These are phyloP conservation scores for Eucalyptus coolabah DNA, from an alignment of 345 rosid species.

Conservation along the genomic window DNA sequence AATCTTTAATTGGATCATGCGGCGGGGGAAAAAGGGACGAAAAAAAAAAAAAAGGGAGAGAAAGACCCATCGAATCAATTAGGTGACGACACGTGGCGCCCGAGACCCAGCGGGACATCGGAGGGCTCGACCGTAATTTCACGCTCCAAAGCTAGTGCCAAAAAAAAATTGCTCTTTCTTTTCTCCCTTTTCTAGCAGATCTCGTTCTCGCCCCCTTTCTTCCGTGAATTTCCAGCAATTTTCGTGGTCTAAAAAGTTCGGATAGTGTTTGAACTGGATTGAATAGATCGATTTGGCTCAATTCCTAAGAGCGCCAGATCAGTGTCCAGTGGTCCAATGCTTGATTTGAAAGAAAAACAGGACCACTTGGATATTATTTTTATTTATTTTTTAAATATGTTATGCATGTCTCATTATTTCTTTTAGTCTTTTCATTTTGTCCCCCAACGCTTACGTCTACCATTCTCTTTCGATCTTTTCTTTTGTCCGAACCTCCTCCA, in stretches of 20 bases:
- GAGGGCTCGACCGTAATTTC: not conserved
- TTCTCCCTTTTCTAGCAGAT: not conserved
- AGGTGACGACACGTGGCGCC: not conserved
- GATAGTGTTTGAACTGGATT: too few species aligned
- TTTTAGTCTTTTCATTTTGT: too few species aligned
- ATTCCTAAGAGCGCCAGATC: too few species aligned
- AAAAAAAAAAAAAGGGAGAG: too few species aligned
- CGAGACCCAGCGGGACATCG: not conserved
- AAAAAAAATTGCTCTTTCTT: not conserved
- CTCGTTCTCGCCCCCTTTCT: not conserved
- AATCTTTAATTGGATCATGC: not conserved
- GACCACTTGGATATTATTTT: too few species aligned
- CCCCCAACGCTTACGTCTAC: fast-evolving
- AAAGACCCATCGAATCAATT: not conserved
- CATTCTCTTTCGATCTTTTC: too few species aligned
- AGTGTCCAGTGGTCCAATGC: too few species aligned
- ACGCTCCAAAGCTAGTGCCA: not conserved
- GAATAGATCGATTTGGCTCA: too few species aligned
- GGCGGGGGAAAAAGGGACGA: not conserved
- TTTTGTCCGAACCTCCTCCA: too few species aligned
- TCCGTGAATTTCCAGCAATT: not conserved
- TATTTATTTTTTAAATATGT: too few species aligned
- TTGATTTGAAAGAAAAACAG: too few species aligned
- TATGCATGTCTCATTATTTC: too few species aligned
- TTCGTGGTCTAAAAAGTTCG: not conserved